Base-by-base conservation (phyloP, 768 basidiomycete species). In the Zangia roseola region DNA sequence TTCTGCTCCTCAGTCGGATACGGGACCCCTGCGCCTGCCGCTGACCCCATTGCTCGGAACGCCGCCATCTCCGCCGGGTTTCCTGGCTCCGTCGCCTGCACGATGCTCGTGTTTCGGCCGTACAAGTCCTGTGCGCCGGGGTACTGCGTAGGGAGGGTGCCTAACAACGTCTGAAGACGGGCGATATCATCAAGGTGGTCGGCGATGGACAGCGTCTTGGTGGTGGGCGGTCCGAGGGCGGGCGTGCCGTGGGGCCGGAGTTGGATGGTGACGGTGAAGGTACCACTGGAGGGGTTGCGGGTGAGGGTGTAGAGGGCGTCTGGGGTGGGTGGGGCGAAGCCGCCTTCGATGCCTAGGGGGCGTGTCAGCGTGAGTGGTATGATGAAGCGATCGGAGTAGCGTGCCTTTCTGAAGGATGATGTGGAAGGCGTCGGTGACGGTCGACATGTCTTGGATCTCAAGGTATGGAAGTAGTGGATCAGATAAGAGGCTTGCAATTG, bases 51-150 rank as follows among this genome's bases (percentile, higher is more conserved):
- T 1, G 83, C 82, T 0, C 79, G 30, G 6, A 21, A 81, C 3
- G 79, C 80, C 59, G 28, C 28, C 28, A 28, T 28, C 28, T 6
- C 28, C 12, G 28, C 28, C 28, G 28, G 28, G 28, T 28, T 28
- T 10, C 84, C 85, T 35, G 40, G 17, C 0, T 50, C 36, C 5
- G 44, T 79, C 7, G 69, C 73, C 70, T 79, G 84, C 6, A 76
- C 69, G 52, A 89, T 87, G 64, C 83, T 81, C 9, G 75, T 84
- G 62, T 88, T 74, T 54, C 81, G 53, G 1, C 83, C 83, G 54
- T 91, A 91, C 45, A 90, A 83, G 59, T 91, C 88, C 64, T 86
- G 71, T 38, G 78, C 80, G 2, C 83, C 84, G 0, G 77, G 76
- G 26, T 63, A 56, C 38, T 64, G 63, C 8, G 25, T 10, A 3